Percentiles rank a stretch among this genome's conserved stretches.
Evolutionary conservation across 1,139 yeast species (phyloP).

Genomic region (Pichia sp.): DNA sequence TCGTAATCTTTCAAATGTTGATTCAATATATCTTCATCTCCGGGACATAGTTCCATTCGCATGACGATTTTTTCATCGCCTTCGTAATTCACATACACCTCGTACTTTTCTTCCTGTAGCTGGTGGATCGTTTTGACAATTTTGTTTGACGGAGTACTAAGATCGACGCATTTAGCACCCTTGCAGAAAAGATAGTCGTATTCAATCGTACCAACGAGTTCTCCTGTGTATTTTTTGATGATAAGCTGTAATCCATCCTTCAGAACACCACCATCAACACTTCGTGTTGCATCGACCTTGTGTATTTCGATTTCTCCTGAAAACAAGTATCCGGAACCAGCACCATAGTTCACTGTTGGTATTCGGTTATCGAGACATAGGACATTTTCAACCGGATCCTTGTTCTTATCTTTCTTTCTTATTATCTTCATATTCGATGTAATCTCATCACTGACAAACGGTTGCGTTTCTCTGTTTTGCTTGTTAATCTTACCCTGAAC

Average conservation of each 20-base stretch:
- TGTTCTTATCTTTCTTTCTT: background rate
- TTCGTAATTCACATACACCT: conserved; percentile 20
- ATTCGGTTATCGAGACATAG: conserved; percentile 13
- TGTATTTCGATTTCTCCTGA: conserved; percentile 25
- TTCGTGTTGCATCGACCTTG: conserved; percentile 9
- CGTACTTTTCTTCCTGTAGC: conserved; percentile 21
- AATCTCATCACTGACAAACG: background rate
- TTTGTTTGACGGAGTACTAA: background rate
- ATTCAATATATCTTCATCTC: conserved; percentile 21
- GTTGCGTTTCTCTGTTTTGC: background rate
- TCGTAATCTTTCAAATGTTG: conserved; percentile 17
- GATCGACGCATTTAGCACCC: background rate
- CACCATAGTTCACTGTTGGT: background rate
- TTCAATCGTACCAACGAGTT: conserved; percentile 22
- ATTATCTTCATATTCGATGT: too few relatives aligned
- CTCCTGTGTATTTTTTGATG: conserved; percentile 15
- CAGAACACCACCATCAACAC: background rate
- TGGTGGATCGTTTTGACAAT: conserved; percentile 10
- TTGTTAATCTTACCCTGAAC: conserved; percentile 12
- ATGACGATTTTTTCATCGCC: conserved; percentile 23
- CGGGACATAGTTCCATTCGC: conserved; percentile 39
- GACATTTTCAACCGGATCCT: conserved; percentile 2
- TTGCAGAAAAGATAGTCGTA: conserved; percentile 21
- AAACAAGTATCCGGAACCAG: conserved; percentile 18
- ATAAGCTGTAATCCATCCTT: conserved; percentile 1